phyloP scores from a whole-genome alignment of 371 early-diverging fungal genomes.

The Chytridiales sp. region DNA sequence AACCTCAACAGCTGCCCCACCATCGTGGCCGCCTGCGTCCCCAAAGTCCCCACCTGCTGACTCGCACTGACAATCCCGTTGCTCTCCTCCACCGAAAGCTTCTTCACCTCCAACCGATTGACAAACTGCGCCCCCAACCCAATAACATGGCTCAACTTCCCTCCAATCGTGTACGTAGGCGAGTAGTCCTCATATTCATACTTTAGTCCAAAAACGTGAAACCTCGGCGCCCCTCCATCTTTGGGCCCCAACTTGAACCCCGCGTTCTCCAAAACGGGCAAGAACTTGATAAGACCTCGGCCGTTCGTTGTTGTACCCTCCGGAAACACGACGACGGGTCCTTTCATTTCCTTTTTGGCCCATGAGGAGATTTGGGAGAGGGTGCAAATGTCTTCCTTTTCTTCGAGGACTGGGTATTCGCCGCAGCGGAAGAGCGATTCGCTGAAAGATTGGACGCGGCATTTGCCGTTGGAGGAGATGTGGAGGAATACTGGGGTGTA shows the following conservation, averaged over 20 bases:
- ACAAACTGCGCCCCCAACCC: conserved; percentile 61
- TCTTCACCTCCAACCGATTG: conserved; percentile 60
- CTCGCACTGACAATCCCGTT: neutral
- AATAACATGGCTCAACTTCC: conserved; percentile 56
- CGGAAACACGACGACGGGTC: conserved; percentile 81
- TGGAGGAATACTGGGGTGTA: conserved; percentile 56
- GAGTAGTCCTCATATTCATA: conserved; percentile 67
- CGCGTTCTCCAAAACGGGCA: conserved; percentile 63
- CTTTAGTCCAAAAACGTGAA: conserved; percentile 68
- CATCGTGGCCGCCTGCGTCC: conserved; percentile 28
- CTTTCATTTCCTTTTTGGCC: conserved; percentile 46
- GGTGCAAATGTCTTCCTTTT: conserved; percentile 36
- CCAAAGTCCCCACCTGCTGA: neutral
- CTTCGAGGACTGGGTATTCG: conserved; percentile 30
- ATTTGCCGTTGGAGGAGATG: conserved; percentile 52
- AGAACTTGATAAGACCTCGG: conserved; percentile 74
- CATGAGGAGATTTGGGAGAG: conserved; percentile 54
- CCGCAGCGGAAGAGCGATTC: conserved; percentile 57
- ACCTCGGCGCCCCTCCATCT: conserved; percentile 15
- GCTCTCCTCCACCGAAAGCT: conserved; percentile 53
- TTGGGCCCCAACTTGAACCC: neutral
- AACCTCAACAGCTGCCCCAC: conserved; percentile 69
- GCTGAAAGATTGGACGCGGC: conserved; percentile 57
- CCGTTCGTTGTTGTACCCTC: conserved; percentile 91
- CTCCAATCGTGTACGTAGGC: conserved; percentile 69